These are phyloP conservation scores for Naganishia kalamii DNA, from an alignment of 768 basidiomycete genomes.

Conservation along the genomic window DNA sequence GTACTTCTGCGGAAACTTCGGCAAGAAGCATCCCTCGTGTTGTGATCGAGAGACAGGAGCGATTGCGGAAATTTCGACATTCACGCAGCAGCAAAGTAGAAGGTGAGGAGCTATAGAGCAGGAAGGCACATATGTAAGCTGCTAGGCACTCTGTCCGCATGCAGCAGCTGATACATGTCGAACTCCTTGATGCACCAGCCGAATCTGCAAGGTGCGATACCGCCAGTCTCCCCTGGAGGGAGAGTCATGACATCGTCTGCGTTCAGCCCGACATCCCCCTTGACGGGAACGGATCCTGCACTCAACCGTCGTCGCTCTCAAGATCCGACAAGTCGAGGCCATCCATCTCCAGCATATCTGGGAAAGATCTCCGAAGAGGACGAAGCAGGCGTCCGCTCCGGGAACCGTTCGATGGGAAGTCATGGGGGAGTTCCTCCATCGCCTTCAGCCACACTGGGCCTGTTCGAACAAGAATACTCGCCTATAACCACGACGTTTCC, in stretches of 20 bases:
- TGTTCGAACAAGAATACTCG: not conserved
- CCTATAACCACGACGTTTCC: not conserved
- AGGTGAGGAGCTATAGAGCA: too few species aligned
- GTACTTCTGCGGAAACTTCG: too few species aligned
- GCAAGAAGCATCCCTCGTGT: too few species aligned
- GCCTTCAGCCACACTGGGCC: not conserved
- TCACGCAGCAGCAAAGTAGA: too few species aligned
- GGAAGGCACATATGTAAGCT: too few species aligned
- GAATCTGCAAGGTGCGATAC: not conserved
- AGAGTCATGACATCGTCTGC: not conserved
- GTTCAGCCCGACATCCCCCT: not conserved
- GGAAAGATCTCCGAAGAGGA: slow-evolving; percentile 5
- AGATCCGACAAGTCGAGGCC: slow-evolving; percentile 1
- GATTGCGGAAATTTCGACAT: too few species aligned
- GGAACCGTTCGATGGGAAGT: not conserved
- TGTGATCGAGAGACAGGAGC: too few species aligned
- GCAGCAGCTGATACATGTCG: too few species aligned
- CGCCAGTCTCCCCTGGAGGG: not conserved
- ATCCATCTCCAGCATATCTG: not conserved
- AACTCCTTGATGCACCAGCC: not conserved
- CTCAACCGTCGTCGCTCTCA: slow-evolving; percentile 6
- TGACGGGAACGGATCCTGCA: not conserved
- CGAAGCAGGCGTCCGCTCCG: not conserved
- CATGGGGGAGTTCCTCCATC: not conserved
- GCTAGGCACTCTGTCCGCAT: too few species aligned